Evolutionary conservation across 805 yeast genomes (phyloP), one percentile per base, ranked within the genome.

Genomic region (Myxozyma mucilagina): DNA sequence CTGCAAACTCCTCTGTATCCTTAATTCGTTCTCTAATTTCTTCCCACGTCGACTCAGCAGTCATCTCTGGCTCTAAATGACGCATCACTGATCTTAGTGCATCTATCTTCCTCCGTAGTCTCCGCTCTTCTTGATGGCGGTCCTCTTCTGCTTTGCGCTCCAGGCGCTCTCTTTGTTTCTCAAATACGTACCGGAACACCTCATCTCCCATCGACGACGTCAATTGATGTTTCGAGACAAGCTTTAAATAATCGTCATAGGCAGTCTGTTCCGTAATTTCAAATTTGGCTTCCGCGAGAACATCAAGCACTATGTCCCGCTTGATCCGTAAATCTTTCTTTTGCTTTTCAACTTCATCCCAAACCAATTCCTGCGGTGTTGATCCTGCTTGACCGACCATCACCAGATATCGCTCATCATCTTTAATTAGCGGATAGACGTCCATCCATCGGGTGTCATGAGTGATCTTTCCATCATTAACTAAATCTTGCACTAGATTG

Each of bases 331-430:
- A 70, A 1, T 78, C 69, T 56, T 84, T 81, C 38, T 80, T 79
- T 67, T 83, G 84, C 58, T 83, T 86, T 66, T 87, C 91, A 2
- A 87, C 79, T 0, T 81, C 68, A 71, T 91, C 96, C 82, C 89
- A 82, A 71, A 87, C 90, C 44, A 89, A 73, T 64, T 90, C 96
- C 45, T 86, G 69, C 0, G 96, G 87, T 0, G 85, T 80, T 0
- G 97, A 90, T 0, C 97, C 96, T 48, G 82, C 78, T 56, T 91
- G 79, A 0, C 96, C 96, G 59, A 90, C 78, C 41, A 90, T 64
- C 24, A 80, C 83, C 14, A 82, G 68, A 69, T 87, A 90, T 14
- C 83, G 74, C 49, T 76, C 77, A 62, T 86, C 87, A 36, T 82
- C 80, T 60, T 82, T 82, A 0, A 90, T 67, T 4, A 69, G 61